phyloP scores from a whole-genome alignment of 129 eudicot species.

The Ambrosia artemisiifolia region DNA sequence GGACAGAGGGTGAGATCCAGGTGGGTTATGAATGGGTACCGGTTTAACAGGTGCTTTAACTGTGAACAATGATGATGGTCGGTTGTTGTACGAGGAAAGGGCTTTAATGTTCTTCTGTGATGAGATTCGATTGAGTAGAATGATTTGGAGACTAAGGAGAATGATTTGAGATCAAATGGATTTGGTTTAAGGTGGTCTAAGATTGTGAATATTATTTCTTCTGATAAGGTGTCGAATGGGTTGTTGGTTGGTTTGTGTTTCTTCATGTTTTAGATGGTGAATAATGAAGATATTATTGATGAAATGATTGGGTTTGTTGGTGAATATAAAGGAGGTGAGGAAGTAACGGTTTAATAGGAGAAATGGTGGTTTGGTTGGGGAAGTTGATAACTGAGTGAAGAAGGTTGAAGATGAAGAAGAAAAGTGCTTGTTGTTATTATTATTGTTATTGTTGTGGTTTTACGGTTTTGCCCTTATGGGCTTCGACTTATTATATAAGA shows the following conservation, averaged over 20 bases:
- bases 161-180: constrained; percentile 66
- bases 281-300: background rate
- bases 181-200: constrained; percentile 55
- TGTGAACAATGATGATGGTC: constrained; percentile 30
- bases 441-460: background rate
- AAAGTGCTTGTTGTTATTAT: background rate
- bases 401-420: constrained; percentile 36
- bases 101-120: constrained; percentile 63
- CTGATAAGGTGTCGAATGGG: constrained; percentile 64
- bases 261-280: constrained; percentile 46
- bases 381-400: constrained; percentile 49
- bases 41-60: constrained; percentile 37
- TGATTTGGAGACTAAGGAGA: constrained; percentile 67
- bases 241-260: constrained; percentile 39
- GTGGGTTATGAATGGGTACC: constrained; percentile 55
- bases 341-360: constrained; percentile 63
- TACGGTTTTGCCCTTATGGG: constrained; percentile 34
- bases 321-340: constrained; percentile 19
- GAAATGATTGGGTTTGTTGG: constrained; percentile 7
- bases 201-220: constrained; percentile 62
- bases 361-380: constrained; percentile 37
- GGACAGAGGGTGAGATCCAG: constrained; percentile 86
- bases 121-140: constrained; percentile 63
- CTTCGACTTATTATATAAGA: constrained; percentile 2
- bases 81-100: constrained; percentile 49